phyloP scores from a whole-genome alignment of 2,329 filamentous ascomycete genomes.

The Lachnellula cervina region DNA sequence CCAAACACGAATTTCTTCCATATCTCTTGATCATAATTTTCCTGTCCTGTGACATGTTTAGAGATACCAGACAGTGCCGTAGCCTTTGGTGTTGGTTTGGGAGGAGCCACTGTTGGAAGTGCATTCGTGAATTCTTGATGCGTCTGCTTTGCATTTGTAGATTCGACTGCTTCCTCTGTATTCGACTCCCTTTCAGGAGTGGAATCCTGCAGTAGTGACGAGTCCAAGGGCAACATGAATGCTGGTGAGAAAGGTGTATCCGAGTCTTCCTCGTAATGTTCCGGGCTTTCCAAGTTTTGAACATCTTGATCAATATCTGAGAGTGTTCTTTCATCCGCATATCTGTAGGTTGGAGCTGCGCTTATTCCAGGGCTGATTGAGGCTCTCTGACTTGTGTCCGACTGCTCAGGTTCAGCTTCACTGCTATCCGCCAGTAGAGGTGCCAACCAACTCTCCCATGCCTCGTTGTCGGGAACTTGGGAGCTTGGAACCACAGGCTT shows the following conservation, averaged over 20 bases:
- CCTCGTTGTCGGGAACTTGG: constrained; percentile 24
- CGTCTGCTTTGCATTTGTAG: not conserved
- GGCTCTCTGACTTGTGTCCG: not conserved
- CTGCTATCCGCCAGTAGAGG: constrained; percentile 2
- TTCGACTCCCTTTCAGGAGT: not conserved
- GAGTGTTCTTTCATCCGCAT: not conserved
- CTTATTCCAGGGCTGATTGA: constrained; percentile 26
- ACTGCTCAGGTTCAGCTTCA: not conserved
- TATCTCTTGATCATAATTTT: constrained; percentile 16
- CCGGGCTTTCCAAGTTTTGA: not conserved
- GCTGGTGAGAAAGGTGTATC: not conserved
- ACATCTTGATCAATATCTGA: not conserved
- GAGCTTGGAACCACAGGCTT: constrained; percentile 17
- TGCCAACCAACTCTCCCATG: constrained; percentile 28
- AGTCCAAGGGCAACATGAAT: not conserved
- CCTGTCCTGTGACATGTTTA: not conserved
- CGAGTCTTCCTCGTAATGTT: not conserved
- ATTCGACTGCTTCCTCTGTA: not conserved
- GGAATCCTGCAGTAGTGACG: not conserved
- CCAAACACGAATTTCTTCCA: constrained; percentile 30
- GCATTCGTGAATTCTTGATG: not conserved
- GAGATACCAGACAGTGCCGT: not conserved
- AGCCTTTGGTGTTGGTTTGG: not conserved
- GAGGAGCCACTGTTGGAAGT: not conserved
- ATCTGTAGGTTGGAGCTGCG: not conserved